Evolutionary conservation across 768 basidiomycete genomes (phyloP).

Genomic region (Suillus clintonianus): DNA sequence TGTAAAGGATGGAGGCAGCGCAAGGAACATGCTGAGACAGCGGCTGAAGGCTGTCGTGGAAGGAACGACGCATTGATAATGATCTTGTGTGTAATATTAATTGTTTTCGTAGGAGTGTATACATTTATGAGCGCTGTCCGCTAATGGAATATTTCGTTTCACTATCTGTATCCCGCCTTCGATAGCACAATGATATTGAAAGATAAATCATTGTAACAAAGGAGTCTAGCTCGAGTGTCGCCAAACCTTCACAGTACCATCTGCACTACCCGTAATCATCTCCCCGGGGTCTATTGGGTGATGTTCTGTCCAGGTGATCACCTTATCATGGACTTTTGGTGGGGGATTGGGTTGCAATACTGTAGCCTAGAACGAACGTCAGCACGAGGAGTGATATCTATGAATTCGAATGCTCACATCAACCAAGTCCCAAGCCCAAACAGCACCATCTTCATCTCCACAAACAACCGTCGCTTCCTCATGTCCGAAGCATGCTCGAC

Average conservation of each 20-base stretch:
- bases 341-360: slow-evolving; percentile 72
- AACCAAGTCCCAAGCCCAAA: slow-evolving; percentile 95
- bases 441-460: slow-evolving; percentile 86
- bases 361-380: slow-evolving; percentile 53
- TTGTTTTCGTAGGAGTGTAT: neutral
- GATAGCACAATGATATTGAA: no score
- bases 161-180: neutral
- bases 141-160: neutral
- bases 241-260: slow-evolving; percentile 94
- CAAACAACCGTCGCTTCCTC: slow-evolving; percentile 80
- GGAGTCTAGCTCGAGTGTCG: slow-evolving; percentile 38
- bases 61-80: slow-evolving; percentile 21
- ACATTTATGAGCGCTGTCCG: neutral
- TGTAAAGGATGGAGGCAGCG: slow-evolving; percentile 3
- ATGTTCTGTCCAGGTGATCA: slow-evolving; percentile 91
- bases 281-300: slow-evolving; percentile 82
- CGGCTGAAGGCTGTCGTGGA: slow-evolving; percentile 32
- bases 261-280: slow-evolving; percentile 87
- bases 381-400: neutral
- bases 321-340: slow-evolving; percentile 76
- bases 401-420: slow-evolving; percentile 57
- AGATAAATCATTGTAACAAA: neutral
- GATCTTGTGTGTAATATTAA: slow-evolving; percentile 20
- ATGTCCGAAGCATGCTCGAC: slow-evolving; percentile 79
- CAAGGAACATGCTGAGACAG: slow-evolving; percentile 26